phyloP scores from a whole-genome alignment of 768 basidiomycete genomes.

The Suillus plorans region DNA sequence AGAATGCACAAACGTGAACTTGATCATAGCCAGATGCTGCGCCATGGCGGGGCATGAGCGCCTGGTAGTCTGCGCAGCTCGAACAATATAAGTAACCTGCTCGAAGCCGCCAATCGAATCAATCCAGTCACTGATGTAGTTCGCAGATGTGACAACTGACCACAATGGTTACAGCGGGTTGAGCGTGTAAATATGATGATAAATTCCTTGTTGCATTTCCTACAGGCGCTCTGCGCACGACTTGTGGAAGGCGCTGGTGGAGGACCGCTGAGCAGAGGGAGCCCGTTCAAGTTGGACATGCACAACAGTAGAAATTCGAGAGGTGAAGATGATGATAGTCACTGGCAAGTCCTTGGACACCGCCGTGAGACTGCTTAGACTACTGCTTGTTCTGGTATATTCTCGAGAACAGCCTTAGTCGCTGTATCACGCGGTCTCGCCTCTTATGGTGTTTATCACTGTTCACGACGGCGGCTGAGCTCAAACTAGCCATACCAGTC shows the following conservation, averaged over 20 bases:
- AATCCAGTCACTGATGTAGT: background rate
- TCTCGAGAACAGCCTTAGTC: background rate
- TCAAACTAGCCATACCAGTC: background rate
- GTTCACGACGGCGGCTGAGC: background rate
- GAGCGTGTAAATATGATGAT: constrained; percentile 62
- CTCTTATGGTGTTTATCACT: background rate
- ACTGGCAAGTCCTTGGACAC: background rate
- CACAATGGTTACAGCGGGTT: constrained; percentile 73
- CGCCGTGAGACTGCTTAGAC: background rate
- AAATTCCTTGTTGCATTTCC: constrained; percentile 77
- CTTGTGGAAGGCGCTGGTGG: constrained; percentile 40
- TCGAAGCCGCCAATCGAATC: background rate
- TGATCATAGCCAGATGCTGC: constrained; percentile 61
- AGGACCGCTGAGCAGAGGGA: constrained; percentile 73
- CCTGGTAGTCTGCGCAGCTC: constrained; percentile 74
- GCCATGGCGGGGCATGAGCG: constrained; percentile 64
- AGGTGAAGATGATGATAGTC: background rate
- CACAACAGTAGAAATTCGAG: background rate
- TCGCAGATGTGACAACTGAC: constrained; percentile 37
- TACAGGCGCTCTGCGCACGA: constrained; percentile 44
- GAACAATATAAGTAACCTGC: constrained; percentile 73
- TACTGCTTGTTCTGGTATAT: background rate
- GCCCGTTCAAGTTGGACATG: constrained; percentile 32
- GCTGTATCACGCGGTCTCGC: background rate
- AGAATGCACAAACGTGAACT: constrained; percentile 68